Evolutionary conservation across 2,329 filamentous ascomycete genomes (phyloP).

Genomic region (Epichloe amarillans): DNA sequence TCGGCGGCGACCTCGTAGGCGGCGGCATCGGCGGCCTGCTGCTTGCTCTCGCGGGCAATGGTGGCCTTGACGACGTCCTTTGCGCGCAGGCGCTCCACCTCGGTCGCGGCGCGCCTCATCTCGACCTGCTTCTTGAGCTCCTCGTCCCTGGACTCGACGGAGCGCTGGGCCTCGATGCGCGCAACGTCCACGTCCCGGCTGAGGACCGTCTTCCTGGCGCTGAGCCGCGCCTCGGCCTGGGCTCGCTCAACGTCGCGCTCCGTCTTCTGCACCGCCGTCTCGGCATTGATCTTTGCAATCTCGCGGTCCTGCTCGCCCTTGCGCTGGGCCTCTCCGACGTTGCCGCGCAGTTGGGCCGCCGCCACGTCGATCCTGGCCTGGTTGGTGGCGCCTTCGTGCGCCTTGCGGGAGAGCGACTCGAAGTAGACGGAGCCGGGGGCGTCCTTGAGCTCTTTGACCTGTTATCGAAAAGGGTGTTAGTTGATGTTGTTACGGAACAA

Average conservation of each 20-base stretch:
- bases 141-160: constrained; percentile 63
- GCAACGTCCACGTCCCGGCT: constrained; percentile 63
- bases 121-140: constrained; percentile 71
- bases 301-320: constrained; percentile 72
- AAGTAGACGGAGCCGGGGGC: constrained; percentile 75
- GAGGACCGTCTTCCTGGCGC: constrained; percentile 59
- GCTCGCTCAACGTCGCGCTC: constrained; percentile 74
- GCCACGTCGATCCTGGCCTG: constrained; percentile 59
- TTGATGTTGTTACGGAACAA: neutral
- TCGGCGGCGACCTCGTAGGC: constrained; percentile 54
- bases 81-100: constrained; percentile 68
- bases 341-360: constrained; percentile 50
- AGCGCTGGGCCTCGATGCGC: constrained; percentile 58
- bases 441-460: constrained; percentile 70
- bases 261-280: constrained; percentile 74
- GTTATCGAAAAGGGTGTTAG: too few species aligned
- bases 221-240: constrained; percentile 61
- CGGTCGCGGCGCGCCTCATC: constrained; percentile 62
- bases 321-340: constrained; percentile 65
- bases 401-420: constrained; percentile 66
- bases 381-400: constrained; percentile 73
- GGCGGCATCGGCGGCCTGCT: constrained; percentile 52
- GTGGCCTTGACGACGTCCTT: constrained; percentile 66
- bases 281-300: constrained; percentile 76
- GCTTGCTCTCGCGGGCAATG: constrained; percentile 52